These are phyloP conservation scores for Coemansia guatemalensis DNA, from an alignment of 192 early-diverging fungal species.

Conservation along the genomic window DNA sequence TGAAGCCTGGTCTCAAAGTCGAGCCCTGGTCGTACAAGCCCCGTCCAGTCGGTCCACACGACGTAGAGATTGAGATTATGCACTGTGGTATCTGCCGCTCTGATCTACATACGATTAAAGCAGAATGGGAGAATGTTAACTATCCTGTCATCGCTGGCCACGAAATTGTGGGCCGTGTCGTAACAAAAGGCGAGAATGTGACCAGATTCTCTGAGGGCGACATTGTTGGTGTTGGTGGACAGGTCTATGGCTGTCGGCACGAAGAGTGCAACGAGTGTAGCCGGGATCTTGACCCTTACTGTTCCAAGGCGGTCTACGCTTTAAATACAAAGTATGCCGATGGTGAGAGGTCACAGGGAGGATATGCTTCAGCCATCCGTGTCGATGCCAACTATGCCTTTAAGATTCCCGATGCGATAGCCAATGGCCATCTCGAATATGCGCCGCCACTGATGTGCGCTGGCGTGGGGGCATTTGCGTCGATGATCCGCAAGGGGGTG, in stretches of 20 bases:
- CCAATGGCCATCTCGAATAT: slow-evolving; percentile 50
- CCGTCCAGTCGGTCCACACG: slow-evolving; percentile 57
- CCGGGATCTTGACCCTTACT: slow-evolving; percentile 44
- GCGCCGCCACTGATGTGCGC: slow-evolving; percentile 71
- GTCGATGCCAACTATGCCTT: slow-evolving; percentile 59
- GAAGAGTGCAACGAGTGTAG: slow-evolving; percentile 56
- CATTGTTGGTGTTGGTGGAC: slow-evolving; percentile 65
- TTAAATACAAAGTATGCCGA: slow-evolving; percentile 57
- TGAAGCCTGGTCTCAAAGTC: no score
- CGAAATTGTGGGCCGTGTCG: slow-evolving; percentile 66
- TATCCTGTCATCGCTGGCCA: slow-evolving; percentile 62
- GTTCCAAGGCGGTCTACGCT: slow-evolving; percentile 43
- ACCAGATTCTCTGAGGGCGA: slow-evolving; percentile 59
- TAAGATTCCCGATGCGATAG: slow-evolving; percentile 62
- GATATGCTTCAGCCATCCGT: slow-evolving; percentile 62
- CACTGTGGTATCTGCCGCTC: slow-evolving; percentile 77
- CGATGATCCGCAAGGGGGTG: slow-evolving; percentile 61
- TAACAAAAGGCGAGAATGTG: slow-evolving; percentile 59
- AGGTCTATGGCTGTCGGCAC: slow-evolving; percentile 56
- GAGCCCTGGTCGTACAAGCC: no score
- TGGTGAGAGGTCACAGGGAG: slow-evolving; percentile 54
- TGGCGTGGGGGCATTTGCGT: slow-evolving; percentile 73
- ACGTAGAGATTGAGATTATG: slow-evolving; percentile 71
- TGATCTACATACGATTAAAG: slow-evolving; percentile 69
- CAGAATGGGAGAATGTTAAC: slow-evolving; percentile 56